A percentile compares a stretch with the other conserved stretches of the same genome.
These are phyloP conservation scores for Chlorociboria aeruginascens DNA, from an alignment of 495 filamentous ascomycete genomes.

Conservation along the genomic window DNA sequence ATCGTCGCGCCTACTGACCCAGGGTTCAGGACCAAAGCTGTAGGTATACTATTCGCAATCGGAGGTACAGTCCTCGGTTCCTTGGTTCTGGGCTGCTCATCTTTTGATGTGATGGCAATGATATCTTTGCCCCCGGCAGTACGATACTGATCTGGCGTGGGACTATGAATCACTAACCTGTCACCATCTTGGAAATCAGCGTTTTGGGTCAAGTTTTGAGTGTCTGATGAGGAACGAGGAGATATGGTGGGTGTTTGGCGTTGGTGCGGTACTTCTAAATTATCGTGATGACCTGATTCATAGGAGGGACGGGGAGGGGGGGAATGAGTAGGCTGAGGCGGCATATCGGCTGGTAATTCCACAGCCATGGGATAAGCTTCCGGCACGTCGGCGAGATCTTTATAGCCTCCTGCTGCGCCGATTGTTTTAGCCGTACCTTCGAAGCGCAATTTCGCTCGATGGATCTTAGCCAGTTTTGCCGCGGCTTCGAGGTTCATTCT, in stretches of 20 bases:
- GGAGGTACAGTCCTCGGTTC: no score
- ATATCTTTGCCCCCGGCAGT: slow-evolving; percentile 41
- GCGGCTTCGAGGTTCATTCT: slow-evolving; percentile 63
- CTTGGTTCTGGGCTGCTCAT: slow-evolving; percentile 35
- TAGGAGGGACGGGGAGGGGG: slow-evolving; percentile 17
- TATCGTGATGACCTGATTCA: slow-evolving; percentile 19
- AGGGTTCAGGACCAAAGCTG: no score
- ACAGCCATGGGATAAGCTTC: slow-evolving; percentile 40
- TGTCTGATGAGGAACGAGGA: slow-evolving; percentile 3
- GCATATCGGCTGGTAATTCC: slow-evolving; percentile 52
- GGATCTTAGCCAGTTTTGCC: slow-evolving; percentile 73
- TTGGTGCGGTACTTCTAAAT: slow-evolving; percentile 22
- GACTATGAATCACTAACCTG: slow-evolving; percentile 34
- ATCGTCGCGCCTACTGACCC: slow-evolving; percentile 9
- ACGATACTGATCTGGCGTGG: slow-evolving; percentile 40
- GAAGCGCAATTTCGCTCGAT: slow-evolving; percentile 30
- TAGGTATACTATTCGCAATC: no score
- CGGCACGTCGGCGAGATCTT: slow-evolving; percentile 13
- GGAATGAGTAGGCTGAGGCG: slow-evolving; percentile 17
- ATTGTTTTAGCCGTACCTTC: slow-evolving; percentile 2
- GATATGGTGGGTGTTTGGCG: slow-evolving; percentile 21
- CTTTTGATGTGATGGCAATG: slow-evolving; percentile 44
- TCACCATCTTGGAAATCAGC: slow-evolving; percentile 23
- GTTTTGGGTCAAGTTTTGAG: background rate
- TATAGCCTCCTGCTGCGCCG: background rate